Conservation (phyloP, 2,329 filamentous ascomycete species). For the Leptographium lundbergii region DNA sequence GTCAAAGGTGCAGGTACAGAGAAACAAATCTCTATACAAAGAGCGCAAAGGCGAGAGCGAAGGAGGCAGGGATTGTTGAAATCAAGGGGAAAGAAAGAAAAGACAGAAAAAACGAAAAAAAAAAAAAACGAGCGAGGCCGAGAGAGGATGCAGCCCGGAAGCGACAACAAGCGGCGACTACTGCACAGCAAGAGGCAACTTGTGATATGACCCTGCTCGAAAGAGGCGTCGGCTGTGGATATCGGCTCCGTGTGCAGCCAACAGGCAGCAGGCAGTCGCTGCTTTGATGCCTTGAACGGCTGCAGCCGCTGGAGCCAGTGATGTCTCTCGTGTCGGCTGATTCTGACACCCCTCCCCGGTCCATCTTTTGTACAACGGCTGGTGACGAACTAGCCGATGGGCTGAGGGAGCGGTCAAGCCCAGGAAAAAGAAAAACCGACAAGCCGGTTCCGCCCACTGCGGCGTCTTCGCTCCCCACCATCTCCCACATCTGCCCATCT, state of each 20-base stretch:
- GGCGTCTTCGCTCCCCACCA: background rate
- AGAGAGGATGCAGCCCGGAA: background rate
- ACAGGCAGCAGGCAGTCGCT: no score
- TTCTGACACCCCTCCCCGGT: no score
- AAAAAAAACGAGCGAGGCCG: background rate
- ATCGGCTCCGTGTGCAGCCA: no score
- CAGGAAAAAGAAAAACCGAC: conserved; percentile 1
- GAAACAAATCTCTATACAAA: background rate
- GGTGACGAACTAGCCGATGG: no score
- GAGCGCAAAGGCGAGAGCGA: background rate
- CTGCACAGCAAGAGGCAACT: background rate
- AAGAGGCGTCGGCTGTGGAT: no score
- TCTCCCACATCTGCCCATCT: background rate
- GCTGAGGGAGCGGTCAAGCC: no score
- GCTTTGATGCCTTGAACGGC: no score
- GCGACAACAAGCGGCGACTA: background rate
- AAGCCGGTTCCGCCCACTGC: background rate
- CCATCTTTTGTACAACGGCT: no score
- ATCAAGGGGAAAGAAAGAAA: no score
- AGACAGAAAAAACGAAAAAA: background rate
- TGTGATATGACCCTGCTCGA: no score
- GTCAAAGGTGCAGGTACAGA: conserved; percentile 2
- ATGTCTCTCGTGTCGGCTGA: no score
- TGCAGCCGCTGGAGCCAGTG: no score
- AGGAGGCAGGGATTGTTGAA: background rate